Conservation (phyloP, 2,329 filamentous ascomycete species). For the Rhynchosporium agropyri region DNA sequence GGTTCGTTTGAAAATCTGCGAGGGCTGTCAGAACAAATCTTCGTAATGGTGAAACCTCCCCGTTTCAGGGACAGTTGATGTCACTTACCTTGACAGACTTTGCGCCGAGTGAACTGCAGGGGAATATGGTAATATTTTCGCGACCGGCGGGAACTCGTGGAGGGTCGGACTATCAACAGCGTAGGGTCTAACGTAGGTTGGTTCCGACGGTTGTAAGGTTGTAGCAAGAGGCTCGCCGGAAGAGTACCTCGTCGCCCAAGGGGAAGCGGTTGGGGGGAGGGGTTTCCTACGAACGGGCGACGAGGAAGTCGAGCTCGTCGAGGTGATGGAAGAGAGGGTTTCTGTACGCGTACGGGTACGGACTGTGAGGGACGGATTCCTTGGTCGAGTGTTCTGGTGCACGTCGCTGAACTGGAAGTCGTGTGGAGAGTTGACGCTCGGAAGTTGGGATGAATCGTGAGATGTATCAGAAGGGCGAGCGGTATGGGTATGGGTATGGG, state of each 20-base stretch:
- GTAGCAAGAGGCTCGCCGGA: constrained; percentile 44
- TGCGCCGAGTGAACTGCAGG: constrained; percentile 19
- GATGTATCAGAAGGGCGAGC: constrained; percentile 37
- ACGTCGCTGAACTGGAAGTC: neutral
- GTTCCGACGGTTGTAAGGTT: constrained; percentile 49
- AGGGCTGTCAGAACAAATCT: constrained; percentile 25
- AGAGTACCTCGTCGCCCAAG: constrained; percentile 53
- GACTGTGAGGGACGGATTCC: constrained; percentile 30
- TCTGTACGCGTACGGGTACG: constrained; percentile 32
- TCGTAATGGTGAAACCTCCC: constrained; percentile 22
- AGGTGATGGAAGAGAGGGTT: constrained; percentile 25
- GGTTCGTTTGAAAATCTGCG: constrained; percentile 35
- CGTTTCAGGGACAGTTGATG: constrained; percentile 24
- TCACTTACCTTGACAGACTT: constrained; percentile 29
- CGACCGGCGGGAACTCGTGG: constrained; percentile 56
- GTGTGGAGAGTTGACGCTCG: constrained; percentile 16
- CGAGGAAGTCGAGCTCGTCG: constrained; percentile 35
- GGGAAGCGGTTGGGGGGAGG: constrained; percentile 57
- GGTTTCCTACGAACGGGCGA: constrained; percentile 59
- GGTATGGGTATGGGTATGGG: constrained; percentile 12
- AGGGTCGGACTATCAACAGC: constrained; percentile 63
- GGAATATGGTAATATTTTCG: constrained; percentile 23
- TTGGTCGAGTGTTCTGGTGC: constrained; percentile 20
- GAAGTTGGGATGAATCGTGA: constrained; percentile 39
- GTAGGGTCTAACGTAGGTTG: constrained; percentile 58